Conservation (phyloP, 371 early-diverging fungal genomes). For the Mucor saturninus region DNA sequence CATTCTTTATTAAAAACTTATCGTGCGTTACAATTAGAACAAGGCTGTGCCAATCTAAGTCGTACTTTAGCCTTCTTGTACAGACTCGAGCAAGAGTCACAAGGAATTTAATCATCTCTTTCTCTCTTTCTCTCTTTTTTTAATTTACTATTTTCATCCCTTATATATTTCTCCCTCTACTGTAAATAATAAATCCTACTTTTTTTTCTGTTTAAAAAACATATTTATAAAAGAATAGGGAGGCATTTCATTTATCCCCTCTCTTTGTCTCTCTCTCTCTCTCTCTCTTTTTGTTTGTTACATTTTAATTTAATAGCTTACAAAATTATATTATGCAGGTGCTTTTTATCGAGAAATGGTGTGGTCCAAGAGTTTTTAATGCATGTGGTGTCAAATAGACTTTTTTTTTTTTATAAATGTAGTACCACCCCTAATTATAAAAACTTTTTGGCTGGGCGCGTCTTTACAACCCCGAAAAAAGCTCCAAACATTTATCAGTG, state of each 20-base stretch:
- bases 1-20: conserved; percentile 31
- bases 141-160: neutral
- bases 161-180: neutral
- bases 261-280: no score
- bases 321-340: neutral
- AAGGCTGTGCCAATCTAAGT: conserved; percentile 36
- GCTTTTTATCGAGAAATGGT: neutral
- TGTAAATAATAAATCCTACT: neutral
- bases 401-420: neutral
- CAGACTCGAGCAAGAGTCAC: conserved; percentile 33
- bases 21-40: conserved; percentile 42
- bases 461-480: no score
- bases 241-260: no score
- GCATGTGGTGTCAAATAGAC: neutral
- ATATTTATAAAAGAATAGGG: neutral
- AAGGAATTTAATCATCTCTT: conserved; percentile 13
- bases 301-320: neutral
- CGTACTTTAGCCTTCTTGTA: conserved; percentile 24
- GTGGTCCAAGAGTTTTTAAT: neutral
- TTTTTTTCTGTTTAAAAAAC: neutral
- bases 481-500: no score
- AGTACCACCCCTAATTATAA: no score
- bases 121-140: neutral
- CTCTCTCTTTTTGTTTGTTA: no score
- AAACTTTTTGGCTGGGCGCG: no score